Conservation (phyloP, 2,329 filamentous ascomycete genomes). For the Colletotrichum trifolii region DNA sequence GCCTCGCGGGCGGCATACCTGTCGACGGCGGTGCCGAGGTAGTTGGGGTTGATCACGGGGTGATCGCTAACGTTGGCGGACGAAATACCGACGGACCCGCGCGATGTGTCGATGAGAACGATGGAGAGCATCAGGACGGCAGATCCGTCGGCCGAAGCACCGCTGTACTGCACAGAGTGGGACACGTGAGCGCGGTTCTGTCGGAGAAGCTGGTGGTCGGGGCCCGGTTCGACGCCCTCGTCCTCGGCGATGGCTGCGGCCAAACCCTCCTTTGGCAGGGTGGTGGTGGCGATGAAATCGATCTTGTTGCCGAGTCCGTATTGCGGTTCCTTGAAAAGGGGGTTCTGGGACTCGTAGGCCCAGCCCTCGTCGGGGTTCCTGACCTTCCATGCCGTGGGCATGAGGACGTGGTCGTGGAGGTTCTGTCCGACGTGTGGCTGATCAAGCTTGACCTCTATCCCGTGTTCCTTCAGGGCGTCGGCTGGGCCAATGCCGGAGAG, state of each 20-base stretch:
- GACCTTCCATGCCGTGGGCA: conserved; percentile 44
- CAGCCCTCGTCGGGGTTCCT: conserved; percentile 46
- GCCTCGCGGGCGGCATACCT: conserved; percentile 43
- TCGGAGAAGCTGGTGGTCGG: conserved; percentile 47
- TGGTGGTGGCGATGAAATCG: conserved; percentile 49
- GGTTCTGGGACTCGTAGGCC: conserved; percentile 44
- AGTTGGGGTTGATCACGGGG: conserved; percentile 46
- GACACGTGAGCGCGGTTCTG: conserved; percentile 22
- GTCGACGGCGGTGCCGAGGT: conserved; percentile 44
- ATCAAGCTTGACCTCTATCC: conserved; percentile 54
- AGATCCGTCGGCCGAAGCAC: conserved; percentile 21
- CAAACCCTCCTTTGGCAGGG: conserved; percentile 43
- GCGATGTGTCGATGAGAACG: conserved; percentile 42
- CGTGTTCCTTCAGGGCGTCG: conserved; percentile 51
- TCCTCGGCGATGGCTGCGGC: conserved; percentile 47
- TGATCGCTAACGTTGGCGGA: conserved; percentile 37
- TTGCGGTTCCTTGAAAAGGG: conserved; percentile 48
- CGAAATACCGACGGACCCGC: conserved; percentile 42
- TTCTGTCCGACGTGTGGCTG: conserved; percentile 62
- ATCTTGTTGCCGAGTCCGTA: conserved; percentile 49
- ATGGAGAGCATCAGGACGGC: conserved; percentile 38
- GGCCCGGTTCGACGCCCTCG: conserved; percentile 40
- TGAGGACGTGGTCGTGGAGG: conserved; percentile 61
- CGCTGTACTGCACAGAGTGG: conserved; percentile 13
- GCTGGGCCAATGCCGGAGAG: conserved; percentile 62